Conservation (phyloP, 2,329 filamentous ascomycete species). For the Fusarium agapanthi region DNA sequence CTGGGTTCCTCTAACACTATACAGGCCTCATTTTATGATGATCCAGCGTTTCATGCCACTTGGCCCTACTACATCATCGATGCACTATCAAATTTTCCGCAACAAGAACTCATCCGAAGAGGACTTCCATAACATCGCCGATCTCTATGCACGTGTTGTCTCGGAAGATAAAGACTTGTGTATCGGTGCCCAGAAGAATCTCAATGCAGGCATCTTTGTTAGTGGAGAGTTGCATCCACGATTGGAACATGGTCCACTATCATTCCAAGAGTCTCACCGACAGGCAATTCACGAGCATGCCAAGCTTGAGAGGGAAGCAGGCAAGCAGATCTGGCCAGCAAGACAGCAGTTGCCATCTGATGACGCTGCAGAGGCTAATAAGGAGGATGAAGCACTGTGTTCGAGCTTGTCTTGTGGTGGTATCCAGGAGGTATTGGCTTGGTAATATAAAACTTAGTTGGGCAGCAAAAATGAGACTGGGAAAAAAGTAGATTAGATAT, state of each 20-base stretch:
- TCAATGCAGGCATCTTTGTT: slow-evolving; percentile 19
- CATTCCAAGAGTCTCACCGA: slow-evolving; percentile 24
- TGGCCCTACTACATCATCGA: slow-evolving; percentile 4
- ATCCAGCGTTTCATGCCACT: slow-evolving; percentile 24
- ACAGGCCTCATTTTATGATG: slow-evolving; percentile 30
- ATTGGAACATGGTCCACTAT: slow-evolving; percentile 25
- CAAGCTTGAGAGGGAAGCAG: slow-evolving; percentile 13
- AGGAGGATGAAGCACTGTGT: slow-evolving; percentile 20
- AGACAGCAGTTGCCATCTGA: slow-evolving; percentile 6
- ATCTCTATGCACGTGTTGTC: slow-evolving; percentile 21
- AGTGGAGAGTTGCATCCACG: slow-evolving; percentile 27
- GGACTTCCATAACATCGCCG: slow-evolving; percentile 5
- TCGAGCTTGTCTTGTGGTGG: slow-evolving; percentile 12
- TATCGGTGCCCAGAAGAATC: slow-evolving; percentile 12
- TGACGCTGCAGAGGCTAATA: neutral
- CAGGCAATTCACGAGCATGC: slow-evolving; percentile 22
- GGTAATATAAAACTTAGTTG: neutral
- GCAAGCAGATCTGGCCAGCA: slow-evolving; percentile 18
- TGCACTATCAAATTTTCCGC: slow-evolving; percentile 27
- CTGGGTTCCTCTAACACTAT: neutral
- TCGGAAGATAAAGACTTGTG: slow-evolving; percentile 27
- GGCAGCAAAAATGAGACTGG: neutral
- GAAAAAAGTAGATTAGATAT: neutral
- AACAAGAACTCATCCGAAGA: slow-evolving; percentile 16
- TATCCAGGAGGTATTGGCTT: slow-evolving; percentile 17